Evolutionary conservation across 225 moss, liverwort and hornwort species (phyloP).

Genomic region (Pseudoscleropodium purum): DNA sequence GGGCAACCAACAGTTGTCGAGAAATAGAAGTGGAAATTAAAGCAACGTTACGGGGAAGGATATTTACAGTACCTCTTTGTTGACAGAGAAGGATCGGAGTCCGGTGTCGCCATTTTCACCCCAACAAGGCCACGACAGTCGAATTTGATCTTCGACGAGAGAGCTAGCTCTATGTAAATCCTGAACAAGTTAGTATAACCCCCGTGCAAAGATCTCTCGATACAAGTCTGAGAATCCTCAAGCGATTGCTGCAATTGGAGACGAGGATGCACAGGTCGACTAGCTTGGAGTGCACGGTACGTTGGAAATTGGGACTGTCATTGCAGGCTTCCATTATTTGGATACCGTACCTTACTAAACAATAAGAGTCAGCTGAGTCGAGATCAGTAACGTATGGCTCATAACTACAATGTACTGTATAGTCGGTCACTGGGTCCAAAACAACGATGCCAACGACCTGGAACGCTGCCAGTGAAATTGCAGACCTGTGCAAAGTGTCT

Average conservation of each 20-base stretch:
- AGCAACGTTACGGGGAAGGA: neutral
- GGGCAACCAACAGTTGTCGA: neutral
- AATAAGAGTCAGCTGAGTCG: neutral
- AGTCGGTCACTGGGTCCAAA: too few relatives aligned
- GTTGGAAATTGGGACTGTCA: neutral
- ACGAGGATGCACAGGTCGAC: neutral
- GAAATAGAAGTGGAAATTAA: neutral
- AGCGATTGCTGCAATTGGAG: neutral
- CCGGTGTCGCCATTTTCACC: neutral
- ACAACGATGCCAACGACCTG: too few relatives aligned
- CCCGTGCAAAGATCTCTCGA: neutral
- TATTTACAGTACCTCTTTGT: neutral
- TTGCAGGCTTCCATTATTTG: neutral
- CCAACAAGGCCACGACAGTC: neutral
- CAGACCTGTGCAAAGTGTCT: too few relatives aligned
- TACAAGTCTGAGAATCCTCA: neutral
- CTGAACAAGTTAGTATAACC: too few relatives aligned
- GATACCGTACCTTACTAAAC: neutral
- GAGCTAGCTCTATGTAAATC: too few relatives aligned
- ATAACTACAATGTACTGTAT: too few relatives aligned
- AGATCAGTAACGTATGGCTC: too few relatives aligned
- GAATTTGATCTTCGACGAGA: neutral
- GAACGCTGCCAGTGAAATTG: too few relatives aligned
- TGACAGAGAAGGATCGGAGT: neutral
- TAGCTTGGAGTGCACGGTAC: neutral